These are phyloP conservation scores for Lentinula lateritia DNA, from an alignment of 768 basidiomycete species.

Conservation along the genomic window DNA sequence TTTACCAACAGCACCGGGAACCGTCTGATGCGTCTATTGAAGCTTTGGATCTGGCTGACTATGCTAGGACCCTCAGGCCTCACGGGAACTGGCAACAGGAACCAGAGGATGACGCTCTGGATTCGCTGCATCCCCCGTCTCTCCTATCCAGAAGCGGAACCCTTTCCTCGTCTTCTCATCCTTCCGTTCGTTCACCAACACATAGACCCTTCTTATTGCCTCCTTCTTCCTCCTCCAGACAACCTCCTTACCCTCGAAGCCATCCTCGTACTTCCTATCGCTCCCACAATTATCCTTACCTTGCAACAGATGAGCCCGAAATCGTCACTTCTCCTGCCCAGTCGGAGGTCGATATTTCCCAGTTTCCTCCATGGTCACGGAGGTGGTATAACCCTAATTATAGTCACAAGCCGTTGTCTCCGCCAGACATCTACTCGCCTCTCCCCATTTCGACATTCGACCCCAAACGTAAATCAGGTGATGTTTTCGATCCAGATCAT, in stretches of 20 bases:
- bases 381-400: constrained; percentile 46
- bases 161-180: constrained; percentile 30
- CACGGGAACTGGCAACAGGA: constrained; percentile 18
- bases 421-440: constrained; percentile 19
- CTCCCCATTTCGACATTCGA: constrained; percentile 11
- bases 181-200: constrained; percentile 17
- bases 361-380: constrained; percentile 61
- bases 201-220: constrained; percentile 48
- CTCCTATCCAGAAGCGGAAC: constrained; percentile 39
- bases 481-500: constrained; percentile 27
- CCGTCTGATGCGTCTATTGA: constrained; percentile 63
- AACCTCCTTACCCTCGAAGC: constrained; percentile 12
- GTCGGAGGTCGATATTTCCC: constrained; percentile 52
- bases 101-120: constrained; percentile 3
- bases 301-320: constrained; percentile 9
- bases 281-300: constrained; percentile 15
- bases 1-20: constrained; percentile 33
- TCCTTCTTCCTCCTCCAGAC: constrained; percentile 24
- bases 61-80: constrained; percentile 44
- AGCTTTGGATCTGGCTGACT: constrained; percentile 70
- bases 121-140: constrained; percentile 28
- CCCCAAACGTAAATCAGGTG: constrained; percentile 10
- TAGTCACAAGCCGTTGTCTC: constrained; percentile 11
- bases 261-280: constrained; percentile 13
- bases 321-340: constrained; percentile 19